These are phyloP conservation scores for Ceratobasidium sp. DNA, from an alignment of 1,284 basidiomycete genomes.

Conservation along the genomic window DNA sequence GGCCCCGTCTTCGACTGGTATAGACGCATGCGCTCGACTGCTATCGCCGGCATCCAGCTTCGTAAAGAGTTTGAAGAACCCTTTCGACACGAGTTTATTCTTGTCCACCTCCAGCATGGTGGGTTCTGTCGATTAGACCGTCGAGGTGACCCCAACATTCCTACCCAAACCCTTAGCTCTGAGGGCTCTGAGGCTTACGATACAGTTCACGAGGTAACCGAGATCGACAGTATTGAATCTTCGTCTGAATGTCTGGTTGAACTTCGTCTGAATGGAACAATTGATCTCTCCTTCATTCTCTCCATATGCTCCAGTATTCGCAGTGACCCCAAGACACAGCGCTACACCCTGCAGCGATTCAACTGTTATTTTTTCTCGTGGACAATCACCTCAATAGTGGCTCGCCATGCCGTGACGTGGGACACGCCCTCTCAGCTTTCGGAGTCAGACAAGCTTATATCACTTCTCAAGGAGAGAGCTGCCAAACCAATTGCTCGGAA, in stretches of 20 bases:
- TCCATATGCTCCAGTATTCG: constrained; percentile 42
- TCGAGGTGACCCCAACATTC: constrained; percentile 43
- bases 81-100: constrained; percentile 45
- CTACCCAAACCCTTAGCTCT: constrained; percentile 42
- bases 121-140: constrained; percentile 34
- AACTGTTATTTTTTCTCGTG: constrained; percentile 47
- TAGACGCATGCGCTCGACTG: constrained; percentile 30
- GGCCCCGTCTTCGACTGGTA: constrained; percentile 44
- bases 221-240: constrained; percentile 14
- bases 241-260: constrained; percentile 41
- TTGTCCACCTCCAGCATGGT: constrained; percentile 35
- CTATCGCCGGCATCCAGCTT: constrained; percentile 31
- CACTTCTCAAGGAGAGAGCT: constrained; percentile 39
- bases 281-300: constrained; percentile 42
- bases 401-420: constrained; percentile 41
- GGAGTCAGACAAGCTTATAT: constrained; percentile 20
- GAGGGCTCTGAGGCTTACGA: constrained; percentile 42
- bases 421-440: constrained; percentile 34
- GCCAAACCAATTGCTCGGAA: constrained; percentile 24
- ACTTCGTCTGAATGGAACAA: constrained; percentile 32
- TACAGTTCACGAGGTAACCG: constrained; percentile 37
- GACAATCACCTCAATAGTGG: constrained; percentile 42
- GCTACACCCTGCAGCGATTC: constrained; percentile 43
- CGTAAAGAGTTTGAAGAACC: constrained; percentile 45
- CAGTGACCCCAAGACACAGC: constrained; percentile 40